Evolutionary conservation across 2,329 filamentous ascomycete genomes (phyloP).

Genomic region (Colletotrichum neosansevieriae): DNA sequence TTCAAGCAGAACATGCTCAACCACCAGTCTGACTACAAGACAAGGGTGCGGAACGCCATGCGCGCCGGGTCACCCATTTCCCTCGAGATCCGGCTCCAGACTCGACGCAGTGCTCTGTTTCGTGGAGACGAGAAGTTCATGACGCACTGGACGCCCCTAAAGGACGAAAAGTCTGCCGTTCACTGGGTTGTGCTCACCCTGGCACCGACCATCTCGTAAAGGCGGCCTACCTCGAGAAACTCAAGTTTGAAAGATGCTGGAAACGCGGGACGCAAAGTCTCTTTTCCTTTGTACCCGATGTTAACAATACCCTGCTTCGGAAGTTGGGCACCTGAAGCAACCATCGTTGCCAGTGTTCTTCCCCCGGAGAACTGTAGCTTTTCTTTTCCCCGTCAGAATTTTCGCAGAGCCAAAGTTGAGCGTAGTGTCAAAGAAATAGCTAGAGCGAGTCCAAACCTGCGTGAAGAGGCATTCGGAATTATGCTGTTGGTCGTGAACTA

Average conservation of each 20-base stretch:
- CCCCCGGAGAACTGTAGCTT: too few relatives aligned
- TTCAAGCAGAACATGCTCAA: slow-evolving; percentile 45
- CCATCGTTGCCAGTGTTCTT: too few relatives aligned
- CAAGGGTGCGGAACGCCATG: slow-evolving; percentile 40
- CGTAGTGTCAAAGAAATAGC: too few relatives aligned
- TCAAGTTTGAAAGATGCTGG: not conserved
- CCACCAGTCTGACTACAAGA: slow-evolving; percentile 44
- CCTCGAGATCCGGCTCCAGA: slow-evolving; percentile 45
- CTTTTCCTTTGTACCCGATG: not conserved
- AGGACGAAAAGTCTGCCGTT: slow-evolving; percentile 36
- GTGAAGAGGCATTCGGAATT: too few relatives aligned
- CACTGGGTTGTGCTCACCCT: slow-evolving; percentile 37
- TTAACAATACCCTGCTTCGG: too few relatives aligned
- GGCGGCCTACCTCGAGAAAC: fast-evolving
- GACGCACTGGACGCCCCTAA: slow-evolving; percentile 42
- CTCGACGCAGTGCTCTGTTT: slow-evolving; percentile 44
- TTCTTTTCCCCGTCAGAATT: too few relatives aligned
- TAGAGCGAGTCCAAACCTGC: too few relatives aligned
- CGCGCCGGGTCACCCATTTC: slow-evolving; percentile 49
- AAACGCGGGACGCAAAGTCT: not conserved
- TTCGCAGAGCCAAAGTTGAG: too few relatives aligned
- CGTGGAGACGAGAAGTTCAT: slow-evolving; percentile 42
- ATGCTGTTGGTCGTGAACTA: too few relatives aligned
- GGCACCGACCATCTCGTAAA: slow-evolving; percentile 31
- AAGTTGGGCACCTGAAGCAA: too few relatives aligned